Percentiles rank a stretch among this genome's conserved stretches.
Conservation (phyloP, 306 rosid genomes). For the Astragalus membranaceus region DNA sequence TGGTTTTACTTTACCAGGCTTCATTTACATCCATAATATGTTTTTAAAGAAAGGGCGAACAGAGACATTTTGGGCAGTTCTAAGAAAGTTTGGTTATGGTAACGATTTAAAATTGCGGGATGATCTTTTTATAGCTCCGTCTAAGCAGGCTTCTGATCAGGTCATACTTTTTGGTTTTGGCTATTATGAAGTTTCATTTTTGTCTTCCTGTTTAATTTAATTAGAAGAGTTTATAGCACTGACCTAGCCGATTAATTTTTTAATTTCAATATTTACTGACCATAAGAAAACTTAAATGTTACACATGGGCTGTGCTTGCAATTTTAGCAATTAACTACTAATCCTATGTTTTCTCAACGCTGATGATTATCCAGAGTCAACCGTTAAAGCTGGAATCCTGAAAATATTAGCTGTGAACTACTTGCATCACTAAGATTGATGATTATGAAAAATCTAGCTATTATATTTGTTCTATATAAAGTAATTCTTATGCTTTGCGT, state of each 20-base stretch:
- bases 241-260: conserved; percentile 1
- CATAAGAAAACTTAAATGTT: not conserved
- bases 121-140: conserved; percentile 58
- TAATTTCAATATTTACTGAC: not conserved
- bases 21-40: conserved; percentile 60
- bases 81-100: conserved; percentile 80
- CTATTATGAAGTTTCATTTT: conserved; percentile 12
- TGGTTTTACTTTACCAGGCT: conserved; percentile 80
- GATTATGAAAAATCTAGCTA: not conserved
- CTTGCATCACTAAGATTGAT: not conserved
- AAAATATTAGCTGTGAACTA: not conserved
- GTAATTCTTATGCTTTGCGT: not conserved
- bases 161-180: conserved; percentile 23
- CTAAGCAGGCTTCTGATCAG: conserved; percentile 73
- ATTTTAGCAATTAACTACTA: not conserved
- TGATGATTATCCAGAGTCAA: conserved; percentile 6
- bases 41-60: conserved; percentile 71
- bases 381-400: not conserved
- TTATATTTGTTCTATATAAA: not conserved
- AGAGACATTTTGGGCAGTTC: conserved; percentile 83
- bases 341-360: not conserved
- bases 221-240: conserved; percentile 1
- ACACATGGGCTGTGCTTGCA: not conserved
- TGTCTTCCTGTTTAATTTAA: conserved; percentile 15
- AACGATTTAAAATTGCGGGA: conserved; percentile 67